Evolutionary conservation across 805 yeast genomes (phyloP), one percentile per base, ranked within the genome.

Genomic region (Candida suzukii): DNA sequence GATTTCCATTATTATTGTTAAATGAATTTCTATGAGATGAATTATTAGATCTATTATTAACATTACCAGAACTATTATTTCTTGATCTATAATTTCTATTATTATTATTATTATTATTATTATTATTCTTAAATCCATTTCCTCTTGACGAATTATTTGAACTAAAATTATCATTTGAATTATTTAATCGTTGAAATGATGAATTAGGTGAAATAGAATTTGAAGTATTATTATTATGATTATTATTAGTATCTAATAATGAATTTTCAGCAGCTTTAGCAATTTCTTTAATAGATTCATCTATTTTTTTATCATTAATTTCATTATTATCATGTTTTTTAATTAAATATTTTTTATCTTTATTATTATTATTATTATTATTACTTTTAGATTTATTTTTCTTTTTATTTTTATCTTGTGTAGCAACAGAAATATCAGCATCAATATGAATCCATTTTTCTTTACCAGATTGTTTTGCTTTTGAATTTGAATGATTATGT

Each of bases 401-500:
- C 11, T 26, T 26, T 13, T 26, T 36, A 24, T 12, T 9, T 12
- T 26, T 42, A 18, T 26, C 27, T 4, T 47, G 39, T 1, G 54
- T 42, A 6, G 50, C 43, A 12, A 54, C 51, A 9, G 52, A 45
- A 6, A 54, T 53, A 18, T 53, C 50, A 8, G 55, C 57, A 37
- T 52, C 47, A 6, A 50, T 27, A 2, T 51, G 58, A 18, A 54
- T 45, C 58, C 58, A 54, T 41, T 51, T 54, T 21, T 45, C 48
- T 30, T 49, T 52, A 2, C 54, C 56, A 3, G 46, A 25, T 30
- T 46, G 51, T 39, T 48, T 53, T 3, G 48, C 46, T 31, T 44
- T 49, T 16, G 33, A 10, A 11, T 20, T 37, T 24, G 25, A 16
- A 22, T 28, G 30, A 29, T 30, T 31, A 13, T 36, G 36, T 12